Conservation (phyloP, 192 early-diverging fungal genomes). For the Coemansia guatemalensis region DNA sequence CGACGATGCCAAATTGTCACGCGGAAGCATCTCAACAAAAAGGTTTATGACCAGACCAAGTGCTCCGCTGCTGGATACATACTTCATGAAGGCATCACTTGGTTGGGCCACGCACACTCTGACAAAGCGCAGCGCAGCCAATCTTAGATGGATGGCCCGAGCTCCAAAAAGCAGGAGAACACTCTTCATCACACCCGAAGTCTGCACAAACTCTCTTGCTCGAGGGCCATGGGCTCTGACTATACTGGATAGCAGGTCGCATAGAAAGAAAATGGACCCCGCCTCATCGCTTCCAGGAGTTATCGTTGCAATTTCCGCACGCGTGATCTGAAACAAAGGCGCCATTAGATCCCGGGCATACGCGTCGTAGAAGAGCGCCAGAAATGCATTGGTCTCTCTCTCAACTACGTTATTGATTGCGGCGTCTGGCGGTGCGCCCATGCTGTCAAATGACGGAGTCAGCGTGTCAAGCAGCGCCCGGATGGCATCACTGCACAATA, state of each 20-base stretch:
- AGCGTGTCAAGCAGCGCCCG: conserved; percentile 70
- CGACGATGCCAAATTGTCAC: conserved; percentile 84
- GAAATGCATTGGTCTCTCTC: conserved; percentile 71
- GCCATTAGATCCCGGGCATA: conserved; percentile 62
- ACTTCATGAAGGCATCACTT: conserved; percentile 82
- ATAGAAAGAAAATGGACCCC: conserved; percentile 40
- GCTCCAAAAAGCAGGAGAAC: conserved; percentile 67
- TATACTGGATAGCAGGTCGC: conserved; percentile 75
- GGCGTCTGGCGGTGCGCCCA: conserved; percentile 27
- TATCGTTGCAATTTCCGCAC: conserved; percentile 29
- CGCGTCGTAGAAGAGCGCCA: conserved; percentile 75
- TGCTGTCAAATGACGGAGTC: conserved; percentile 15
- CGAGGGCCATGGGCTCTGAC: conserved; percentile 71
- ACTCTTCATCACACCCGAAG: conserved; percentile 61
- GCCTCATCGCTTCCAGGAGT: conserved; percentile 4
- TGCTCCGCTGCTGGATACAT: conserved; percentile 72
- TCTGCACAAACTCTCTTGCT: conserved; percentile 75
- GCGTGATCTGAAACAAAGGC: conserved; percentile 59
- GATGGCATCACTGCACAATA: conserved; percentile 74
- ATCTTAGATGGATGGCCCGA: conserved; percentile 64
- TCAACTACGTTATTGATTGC: conserved; percentile 26
- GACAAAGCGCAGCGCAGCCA: conserved; percentile 80
- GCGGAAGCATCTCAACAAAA: conserved; percentile 61
- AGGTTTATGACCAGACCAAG: conserved; percentile 67
- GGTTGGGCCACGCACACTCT: conserved; percentile 72